A percentile compares a stretch with the other conserved stretches of the same genome.
These are phyloP conservation scores for Solanum etuberosum DNA, from an alignment of 257 asterid species.

Conservation along the genomic window DNA sequence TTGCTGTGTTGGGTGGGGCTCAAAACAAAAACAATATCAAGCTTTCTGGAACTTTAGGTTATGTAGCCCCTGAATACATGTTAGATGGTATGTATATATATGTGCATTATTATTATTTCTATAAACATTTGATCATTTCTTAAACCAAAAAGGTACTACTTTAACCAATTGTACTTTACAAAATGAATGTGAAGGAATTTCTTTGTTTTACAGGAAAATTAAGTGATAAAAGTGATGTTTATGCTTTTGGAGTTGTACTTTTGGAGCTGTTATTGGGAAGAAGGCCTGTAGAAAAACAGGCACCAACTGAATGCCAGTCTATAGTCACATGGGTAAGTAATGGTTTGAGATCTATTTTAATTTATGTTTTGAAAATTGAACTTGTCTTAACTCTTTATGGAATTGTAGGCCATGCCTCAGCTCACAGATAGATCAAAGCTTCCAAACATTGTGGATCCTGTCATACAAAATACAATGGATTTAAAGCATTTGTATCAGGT, in stretches of 20 bases:
- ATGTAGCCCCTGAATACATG: conserved; percentile 76
- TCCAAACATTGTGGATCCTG: conserved; percentile 63
- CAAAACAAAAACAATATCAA: conserved; percentile 42
- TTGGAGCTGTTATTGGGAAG: conserved; percentile 69
- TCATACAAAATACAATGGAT: conserved; percentile 45
- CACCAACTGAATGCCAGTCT: conserved; percentile 49
- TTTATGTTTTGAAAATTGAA: background rate
- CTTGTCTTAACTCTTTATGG: background rate
- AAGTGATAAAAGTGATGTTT: conserved; percentile 75
- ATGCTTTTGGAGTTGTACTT: conserved; percentile 70
- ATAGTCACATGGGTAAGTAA: conserved; percentile 61
- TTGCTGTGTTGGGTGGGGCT: conserved; percentile 46
- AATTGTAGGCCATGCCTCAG: conserved; percentile 73
- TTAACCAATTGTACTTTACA: background rate
- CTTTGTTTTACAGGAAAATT: conserved; percentile 28
- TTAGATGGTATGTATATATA: conserved; percentile 71
- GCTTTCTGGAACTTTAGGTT: conserved; percentile 73
- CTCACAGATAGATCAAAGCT: conserved; percentile 64
- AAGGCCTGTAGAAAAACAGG: conserved; percentile 51
- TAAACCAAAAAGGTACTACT: background rate
- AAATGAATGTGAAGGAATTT: background rate
- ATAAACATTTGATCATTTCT: too few relatives aligned
- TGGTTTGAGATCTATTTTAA: background rate
- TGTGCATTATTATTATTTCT: conserved; percentile 5
- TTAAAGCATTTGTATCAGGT: conserved; percentile 65